Evolutionary conservation across 2,329 filamentous ascomycete genomes (phyloP), one percentile per base, ranked within the genome.

Genomic region (Whalleya microplaca): DNA sequence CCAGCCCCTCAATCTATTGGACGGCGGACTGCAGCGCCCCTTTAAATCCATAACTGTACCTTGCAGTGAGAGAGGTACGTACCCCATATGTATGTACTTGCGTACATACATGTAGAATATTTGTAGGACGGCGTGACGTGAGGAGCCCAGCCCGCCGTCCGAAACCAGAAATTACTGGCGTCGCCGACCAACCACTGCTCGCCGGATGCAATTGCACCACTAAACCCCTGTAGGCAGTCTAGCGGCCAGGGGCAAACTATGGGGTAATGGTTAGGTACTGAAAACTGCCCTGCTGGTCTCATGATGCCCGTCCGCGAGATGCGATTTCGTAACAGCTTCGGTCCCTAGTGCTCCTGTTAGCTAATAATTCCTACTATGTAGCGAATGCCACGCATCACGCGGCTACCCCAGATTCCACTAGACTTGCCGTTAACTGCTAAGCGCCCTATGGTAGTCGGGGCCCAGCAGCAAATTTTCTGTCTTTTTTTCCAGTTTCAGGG

Each of bases 231-330:
- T 43, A 48, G 55, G 57, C 58, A 58, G 60, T 56, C 53, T 51
- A 60, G 55, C 41, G 60, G 51, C 52, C 21, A 63, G 58, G 48
- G 50, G 62, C 61, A 69, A 69, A 63, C 67, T 69, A 70, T 70
- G 66, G 68, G 68, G 68, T 70, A 70, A 70, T 69, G 41, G 55
- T 70, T 70, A 70, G 63, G 64, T 64, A 69, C 65, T 53, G 51
- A 60, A 69, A 68, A 68, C 58, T 62, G n/a, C 50, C 32, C 52
- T 56, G 43, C 42, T 49, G 43, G 59, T 65, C 67, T 56, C 59
- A 65, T 67, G 66, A 68, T 63, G 40, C 58, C 52, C 53, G 20
- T 27, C 51, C 47, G 55, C 43, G 54, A 56, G 60, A 49, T 52
- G 51, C 66, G 61, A 69, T 69, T 67, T 66, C 67, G 67, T 69